Base-by-base conservation (phyloP, 2,329 filamentous ascomycete genomes). In the Coniosporium tulheliwenetii region DNA sequence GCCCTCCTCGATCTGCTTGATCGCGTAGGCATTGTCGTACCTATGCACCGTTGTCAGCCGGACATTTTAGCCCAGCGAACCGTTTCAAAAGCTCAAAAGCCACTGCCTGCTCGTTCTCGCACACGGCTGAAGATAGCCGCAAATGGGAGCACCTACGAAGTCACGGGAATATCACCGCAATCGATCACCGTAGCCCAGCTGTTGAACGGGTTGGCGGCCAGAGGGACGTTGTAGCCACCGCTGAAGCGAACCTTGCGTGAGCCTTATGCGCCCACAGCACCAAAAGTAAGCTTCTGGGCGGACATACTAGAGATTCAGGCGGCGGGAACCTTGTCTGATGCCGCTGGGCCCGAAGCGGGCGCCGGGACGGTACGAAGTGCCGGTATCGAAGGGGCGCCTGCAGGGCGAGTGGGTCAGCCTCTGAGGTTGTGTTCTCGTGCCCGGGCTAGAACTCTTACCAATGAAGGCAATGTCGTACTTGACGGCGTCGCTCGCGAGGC, bases 381-480 rank as follows among this genome's bases (percentile, higher is more conserved):
- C 83, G 1, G 85, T 89, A 56, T 93, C 85, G 50, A 91, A 91
- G 0, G 85, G 84, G 82, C 83, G 36, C 80, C 79, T 82, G 46
- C 12, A 51, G 42, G 12, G 41, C 9, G 3, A 52, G 13, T 37
- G 10, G 9, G 29, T 13, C 39, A 35, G 19, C 5, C 35, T 10
- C n/a, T 14, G 4, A 30, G 10, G 32, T 29, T 15, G 13, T 15
- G 33, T 30, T n/a, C 10, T 2, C 5, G 12, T 12, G 19, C 31
- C 7, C 5, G 42, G 29, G 2, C 31, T 9, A 12, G 30, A 15
- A 14, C 3, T 38, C 64, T 39, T 58, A 80, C 81, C 84, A 39
- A 91, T 74, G 58, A 93, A 91, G 1, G 85, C 85, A 59, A 93
- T 87, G 48, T 93, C 85, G 51, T 81, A 93, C 52, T 78, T 75